Base-by-base conservation (phyloP, 2,329 filamentous ascomycete genomes). In the Hypoxylon sp. region DNA sequence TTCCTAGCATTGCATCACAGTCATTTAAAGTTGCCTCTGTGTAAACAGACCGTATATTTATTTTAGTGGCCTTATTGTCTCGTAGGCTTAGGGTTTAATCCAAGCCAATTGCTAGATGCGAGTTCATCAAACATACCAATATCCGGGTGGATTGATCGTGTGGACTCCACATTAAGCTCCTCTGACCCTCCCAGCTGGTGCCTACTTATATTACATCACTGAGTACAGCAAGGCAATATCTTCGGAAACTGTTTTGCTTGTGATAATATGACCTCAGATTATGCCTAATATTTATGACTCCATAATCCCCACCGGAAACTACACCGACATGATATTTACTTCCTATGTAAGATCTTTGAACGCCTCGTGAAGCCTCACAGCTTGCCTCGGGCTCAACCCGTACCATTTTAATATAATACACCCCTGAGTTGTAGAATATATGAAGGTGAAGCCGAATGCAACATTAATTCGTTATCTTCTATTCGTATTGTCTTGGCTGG, bases 401-500 rank as follows among this genome's bases (percentile, higher is more conserved):
- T 14, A 30, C 32, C 14, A 3, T 21, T 38, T 30, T 58, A 56
- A 56, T 56, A 19, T 13, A 36, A 17, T 49, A 14, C 28, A 30
- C 28, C 23, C 9, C 9, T 9, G 9, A 49, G 7, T 17, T 28
- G 21, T 14, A 58, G 21, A 11, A 13, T 3, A 30, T 28, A 13
- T 48, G 43, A 28, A 49, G 32, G 17, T 46, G 49, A 38, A 21
- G 32, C 55, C 55, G 55, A 58, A 30, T 58, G 28, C 43, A 38
- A 58, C 43, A 28, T 21, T 36, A 36, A 19, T 36, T 58, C 21
- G 30, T 32, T 21, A 49, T 21, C 23, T 28, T 23, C 51, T 43
- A n/a, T 23, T 21, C 10, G 13, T 56, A n/a, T 10, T 10, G 30
- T 46, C 2, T 34, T 56, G 38, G 53, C 28, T 46, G 17, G n/a